These are phyloP conservation scores for Candida quercuum DNA, from an alignment of 805 yeast species.

Conservation along the genomic window DNA sequence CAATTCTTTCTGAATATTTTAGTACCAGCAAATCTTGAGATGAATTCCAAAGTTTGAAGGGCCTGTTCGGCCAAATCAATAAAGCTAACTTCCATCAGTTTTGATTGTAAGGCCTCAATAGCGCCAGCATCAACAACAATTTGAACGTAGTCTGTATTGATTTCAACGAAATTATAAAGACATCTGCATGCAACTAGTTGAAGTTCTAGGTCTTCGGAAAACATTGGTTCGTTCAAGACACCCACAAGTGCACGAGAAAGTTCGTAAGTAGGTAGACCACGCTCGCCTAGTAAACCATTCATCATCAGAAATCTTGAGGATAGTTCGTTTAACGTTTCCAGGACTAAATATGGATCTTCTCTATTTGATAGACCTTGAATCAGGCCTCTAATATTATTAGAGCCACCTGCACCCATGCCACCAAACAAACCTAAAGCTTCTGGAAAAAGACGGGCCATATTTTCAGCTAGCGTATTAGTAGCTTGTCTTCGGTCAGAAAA, in stretches of 20 bases:
- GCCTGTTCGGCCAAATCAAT: conserved; percentile 94
- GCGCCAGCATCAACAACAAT: conserved; percentile 62
- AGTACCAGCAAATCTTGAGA: conserved; percentile 47
- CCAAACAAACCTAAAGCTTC: conserved; percentile 31
- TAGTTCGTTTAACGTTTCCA: conserved; percentile 62
- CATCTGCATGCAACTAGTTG: conserved; percentile 82
- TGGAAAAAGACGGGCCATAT: conserved; percentile 32
- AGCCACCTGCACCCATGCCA: conserved; percentile 16
- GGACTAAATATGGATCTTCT: conserved; percentile 54
- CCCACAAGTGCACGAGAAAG: conserved; percentile 50
- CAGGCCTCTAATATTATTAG: conserved; percentile 19
- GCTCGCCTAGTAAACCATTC: conserved; percentile 56
- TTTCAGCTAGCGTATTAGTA: conserved; percentile 14
- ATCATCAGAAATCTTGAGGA: conserved; percentile 64
- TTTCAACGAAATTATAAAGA: conserved; percentile 73
- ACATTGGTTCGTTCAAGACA: conserved; percentile 51
- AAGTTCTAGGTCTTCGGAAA: conserved; percentile 67
- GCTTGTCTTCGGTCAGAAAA: neutral
- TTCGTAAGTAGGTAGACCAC: conserved; percentile 54
- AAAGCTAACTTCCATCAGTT: conserved; percentile 67
- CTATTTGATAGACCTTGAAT: conserved; percentile 13
- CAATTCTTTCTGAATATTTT: conserved; percentile 56
- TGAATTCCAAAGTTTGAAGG: conserved; percentile 64
- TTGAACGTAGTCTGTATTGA: conserved; percentile 56
- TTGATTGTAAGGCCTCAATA: conserved; percentile 58